Percentiles rank a stretch among this genome's conserved stretches.
phyloP scores from a whole-genome alignment of 768 basidiomycete species.

The Lactarius quietus region DNA sequence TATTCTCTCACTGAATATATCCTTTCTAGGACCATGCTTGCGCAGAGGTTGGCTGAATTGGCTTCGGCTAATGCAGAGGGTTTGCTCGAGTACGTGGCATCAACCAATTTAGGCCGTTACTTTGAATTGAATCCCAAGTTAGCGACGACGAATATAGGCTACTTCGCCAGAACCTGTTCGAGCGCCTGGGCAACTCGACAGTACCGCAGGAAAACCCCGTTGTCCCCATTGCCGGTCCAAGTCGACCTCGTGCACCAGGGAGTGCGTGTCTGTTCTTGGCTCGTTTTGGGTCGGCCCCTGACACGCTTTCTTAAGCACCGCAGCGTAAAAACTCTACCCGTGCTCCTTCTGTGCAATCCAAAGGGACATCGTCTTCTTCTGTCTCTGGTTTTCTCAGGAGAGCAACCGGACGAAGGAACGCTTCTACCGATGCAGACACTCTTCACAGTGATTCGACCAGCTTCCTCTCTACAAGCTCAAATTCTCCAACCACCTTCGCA shows the following conservation, averaged over 20 bases:
- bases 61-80: conserved; percentile 79
- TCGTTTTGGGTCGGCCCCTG: background rate
- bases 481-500: conserved; percentile 26
- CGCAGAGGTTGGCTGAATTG: conserved; percentile 77
- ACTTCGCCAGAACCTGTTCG: conserved; percentile 79
- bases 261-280: conserved; percentile 2
- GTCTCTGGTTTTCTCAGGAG: conserved; percentile 37
- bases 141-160: conserved; percentile 87
- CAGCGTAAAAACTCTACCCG: conserved; percentile 26
- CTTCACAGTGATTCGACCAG: conserved; percentile 31
- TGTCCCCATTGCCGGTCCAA: conserved; percentile 47
- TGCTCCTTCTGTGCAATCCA: conserved; percentile 35
- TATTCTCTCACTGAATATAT: conserved; percentile 19
- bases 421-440: conserved; percentile 26
- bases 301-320: conserved; percentile 27
- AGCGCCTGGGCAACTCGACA: conserved; percentile 60
- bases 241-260: conserved; percentile 8
- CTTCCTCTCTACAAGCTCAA: conserved; percentile 30
- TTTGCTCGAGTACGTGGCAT: conserved; percentile 58
- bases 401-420: conserved; percentile 32
- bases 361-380: conserved; percentile 34
- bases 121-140: conserved; percentile 14
- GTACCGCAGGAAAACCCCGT: conserved; percentile 62
- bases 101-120: background rate
- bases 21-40: conserved; percentile 60